phyloP scores from a whole-genome alignment of 495 filamentous ascomycete species.

The Mytilinidion resinicola region DNA sequence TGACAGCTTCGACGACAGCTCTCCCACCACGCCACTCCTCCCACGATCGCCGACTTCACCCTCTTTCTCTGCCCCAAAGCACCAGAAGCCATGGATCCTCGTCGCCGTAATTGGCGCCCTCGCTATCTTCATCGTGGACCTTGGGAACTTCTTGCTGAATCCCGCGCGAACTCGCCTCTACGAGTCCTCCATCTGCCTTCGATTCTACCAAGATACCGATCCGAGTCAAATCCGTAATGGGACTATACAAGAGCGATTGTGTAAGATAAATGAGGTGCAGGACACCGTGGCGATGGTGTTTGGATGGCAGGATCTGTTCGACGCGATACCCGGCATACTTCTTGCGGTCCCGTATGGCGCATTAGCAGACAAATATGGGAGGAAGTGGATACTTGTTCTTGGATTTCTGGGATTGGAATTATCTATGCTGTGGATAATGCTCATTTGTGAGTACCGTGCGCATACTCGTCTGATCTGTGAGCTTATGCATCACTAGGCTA shows the following conservation, averaged over 20 bases:
- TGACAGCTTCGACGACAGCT: too few relatives aligned
- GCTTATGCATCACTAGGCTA: conserved; percentile 1
- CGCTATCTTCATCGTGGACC: conserved; percentile 17
- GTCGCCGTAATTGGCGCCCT: conserved; percentile 12
- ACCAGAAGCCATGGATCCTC: conserved; percentile 21
- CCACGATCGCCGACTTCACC: too few relatives aligned
- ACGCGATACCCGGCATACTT: conserved; percentile 23
- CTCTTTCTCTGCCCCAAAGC: not conserved
- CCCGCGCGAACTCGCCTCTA: conserved; percentile 21
- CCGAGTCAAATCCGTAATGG: conserved; percentile 21
- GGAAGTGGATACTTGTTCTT: conserved; percentile 19
- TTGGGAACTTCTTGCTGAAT: conserved; percentile 17
- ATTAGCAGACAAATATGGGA: conserved; percentile 19
- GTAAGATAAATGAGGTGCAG: conserved; percentile 22
- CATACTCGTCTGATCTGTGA: not conserved
- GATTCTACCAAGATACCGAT: conserved; percentile 21
- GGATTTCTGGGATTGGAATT: conserved; percentile 17
- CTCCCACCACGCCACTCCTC: too few relatives aligned
- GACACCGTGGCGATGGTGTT: conserved; percentile 21
- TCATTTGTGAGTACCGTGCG: conserved; percentile 11
- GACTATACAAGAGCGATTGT: conserved; percentile 15
- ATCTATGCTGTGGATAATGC: conserved; percentile 13
- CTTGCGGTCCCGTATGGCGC: conserved; percentile 20
- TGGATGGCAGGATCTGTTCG: conserved; percentile 24
- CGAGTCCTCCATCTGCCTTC: conserved; percentile 23